phyloP scores from a whole-genome alignment of 2,329 filamentous ascomycete species.

The Calonectria montana region DNA sequence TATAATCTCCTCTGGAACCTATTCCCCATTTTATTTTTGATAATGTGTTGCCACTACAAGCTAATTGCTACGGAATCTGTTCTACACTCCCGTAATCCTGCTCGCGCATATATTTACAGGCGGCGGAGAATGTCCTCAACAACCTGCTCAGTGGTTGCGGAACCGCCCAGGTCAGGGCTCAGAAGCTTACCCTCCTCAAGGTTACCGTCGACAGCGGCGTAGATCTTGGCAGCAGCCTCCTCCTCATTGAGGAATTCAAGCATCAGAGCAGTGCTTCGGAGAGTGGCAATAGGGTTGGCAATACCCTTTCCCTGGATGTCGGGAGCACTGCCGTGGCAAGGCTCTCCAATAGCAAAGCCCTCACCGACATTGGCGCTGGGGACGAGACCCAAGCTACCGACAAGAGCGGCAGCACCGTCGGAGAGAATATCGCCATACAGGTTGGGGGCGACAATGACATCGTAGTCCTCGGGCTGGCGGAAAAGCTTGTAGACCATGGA shows the following conservation, averaged over 20 bases:
- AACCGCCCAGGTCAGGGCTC: constrained; percentile 91
- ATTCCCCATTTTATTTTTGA: constrained; percentile 14
- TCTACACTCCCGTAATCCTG: background rate
- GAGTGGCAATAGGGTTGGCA: constrained; percentile 95
- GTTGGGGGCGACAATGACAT: constrained; percentile 97
- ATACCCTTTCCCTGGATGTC: constrained; percentile 95
- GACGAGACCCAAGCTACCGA: constrained; percentile 91
- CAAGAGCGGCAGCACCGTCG: constrained; percentile 93
- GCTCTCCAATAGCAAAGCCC: constrained; percentile 95
- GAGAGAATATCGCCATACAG: constrained; percentile 97
- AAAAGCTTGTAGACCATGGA: constrained; percentile 99
- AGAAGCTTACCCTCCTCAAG: constrained; percentile 84
- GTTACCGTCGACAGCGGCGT: constrained; percentile 91
- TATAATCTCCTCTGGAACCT: constrained; percentile 38
- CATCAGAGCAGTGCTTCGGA: constrained; percentile 93
- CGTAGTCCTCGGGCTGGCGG: constrained; percentile 93
- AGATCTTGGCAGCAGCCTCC: constrained; percentile 87
- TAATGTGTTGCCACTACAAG: background rate
- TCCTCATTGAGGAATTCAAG: constrained; percentile 94
- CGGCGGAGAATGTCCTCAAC: constrained; percentile 87
- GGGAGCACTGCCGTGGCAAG: constrained; percentile 94
- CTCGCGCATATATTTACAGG: constrained; percentile 63
- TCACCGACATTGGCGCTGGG: constrained; percentile 96
- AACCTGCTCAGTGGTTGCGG: constrained; percentile 86
- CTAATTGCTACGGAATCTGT: background rate